Conservation (phyloP, 371 early-diverging fungal genomes). For the Syncephalastrum contaminatum region DNA sequence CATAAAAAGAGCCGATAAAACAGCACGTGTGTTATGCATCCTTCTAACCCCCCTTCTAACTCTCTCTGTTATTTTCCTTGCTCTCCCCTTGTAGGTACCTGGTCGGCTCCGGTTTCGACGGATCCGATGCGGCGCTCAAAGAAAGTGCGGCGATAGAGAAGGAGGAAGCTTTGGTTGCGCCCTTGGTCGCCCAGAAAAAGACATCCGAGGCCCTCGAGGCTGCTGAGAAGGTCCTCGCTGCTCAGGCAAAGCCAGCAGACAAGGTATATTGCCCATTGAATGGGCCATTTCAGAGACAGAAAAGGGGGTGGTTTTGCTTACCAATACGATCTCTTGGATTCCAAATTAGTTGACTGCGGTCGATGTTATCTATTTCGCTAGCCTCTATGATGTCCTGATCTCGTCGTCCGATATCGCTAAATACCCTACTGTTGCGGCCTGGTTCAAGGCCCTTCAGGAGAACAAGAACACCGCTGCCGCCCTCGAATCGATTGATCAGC, state of each 20-base stretch:
- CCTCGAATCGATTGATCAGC: conserved; percentile 33
- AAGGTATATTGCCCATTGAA: too few relatives aligned
- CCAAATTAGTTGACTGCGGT: conserved; percentile 16
- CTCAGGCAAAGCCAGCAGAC: background rate
- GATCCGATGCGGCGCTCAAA: conserved; percentile 17
- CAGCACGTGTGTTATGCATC: background rate
- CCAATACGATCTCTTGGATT: too few relatives aligned
- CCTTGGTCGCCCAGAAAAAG: conserved; percentile 36
- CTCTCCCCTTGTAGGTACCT: conserved; percentile 22
- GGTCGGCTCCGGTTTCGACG: conserved; percentile 28
- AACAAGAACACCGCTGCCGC: conserved; percentile 21
- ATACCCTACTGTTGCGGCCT: conserved; percentile 32
- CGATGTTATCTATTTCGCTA: conserved; percentile 38
- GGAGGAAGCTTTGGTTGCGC: conserved; percentile 30
- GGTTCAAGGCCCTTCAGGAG: conserved; percentile 33
- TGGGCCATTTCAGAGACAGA: too few relatives aligned
- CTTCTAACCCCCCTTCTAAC: background rate
- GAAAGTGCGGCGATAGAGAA: conserved; percentile 37
- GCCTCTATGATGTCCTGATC: conserved; percentile 33
- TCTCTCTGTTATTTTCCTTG: background rate
- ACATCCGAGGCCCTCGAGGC: conserved; percentile 28
- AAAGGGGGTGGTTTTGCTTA: too few relatives aligned
- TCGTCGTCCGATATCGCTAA: conserved; percentile 25
- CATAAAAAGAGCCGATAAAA: background rate
- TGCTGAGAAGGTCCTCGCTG: conserved; percentile 23